phyloP scores from a whole-genome alignment of 352 stramenopile genomes.

The Blastocystis sp. region DNA sequence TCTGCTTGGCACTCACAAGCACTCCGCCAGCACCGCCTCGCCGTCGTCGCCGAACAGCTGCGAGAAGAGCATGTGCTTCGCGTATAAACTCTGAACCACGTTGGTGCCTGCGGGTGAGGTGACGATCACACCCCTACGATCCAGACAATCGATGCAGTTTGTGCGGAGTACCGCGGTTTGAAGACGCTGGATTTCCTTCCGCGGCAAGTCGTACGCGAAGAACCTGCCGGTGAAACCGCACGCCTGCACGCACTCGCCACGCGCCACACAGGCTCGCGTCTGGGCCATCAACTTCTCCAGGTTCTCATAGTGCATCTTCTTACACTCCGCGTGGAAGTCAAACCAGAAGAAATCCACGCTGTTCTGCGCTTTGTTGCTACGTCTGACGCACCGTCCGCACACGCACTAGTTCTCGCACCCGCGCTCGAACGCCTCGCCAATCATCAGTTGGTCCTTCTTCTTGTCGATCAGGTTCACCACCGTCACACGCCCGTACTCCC shows the following conservation, averaged over 20 bases:
- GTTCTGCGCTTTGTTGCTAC: background rate
- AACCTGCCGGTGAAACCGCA: conserved; percentile 78
- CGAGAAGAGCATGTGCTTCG: conserved; percentile 80
- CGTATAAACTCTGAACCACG: conserved; percentile 90
- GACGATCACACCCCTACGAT: conserved; percentile 74
- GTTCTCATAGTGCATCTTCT: conserved; percentile 86
- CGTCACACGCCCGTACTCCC: conserved; percentile 76
- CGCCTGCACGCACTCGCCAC: conserved; percentile 77
- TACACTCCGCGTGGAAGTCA: conserved; percentile 93
- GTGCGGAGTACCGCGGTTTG: conserved; percentile 88
- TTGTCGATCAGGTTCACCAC: conserved; percentile 91
- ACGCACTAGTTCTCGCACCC: conserved; percentile 58
- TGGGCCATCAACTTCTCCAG: conserved; percentile 83
- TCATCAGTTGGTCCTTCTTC: conserved; percentile 84
- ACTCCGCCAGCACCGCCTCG: conserved; percentile 73
- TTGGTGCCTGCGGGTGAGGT: conserved; percentile 77
- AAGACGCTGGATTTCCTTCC: conserved; percentile 71
- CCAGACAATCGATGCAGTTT: conserved; percentile 97
- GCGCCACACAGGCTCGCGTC: background rate
- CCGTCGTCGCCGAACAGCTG: conserved; percentile 76
- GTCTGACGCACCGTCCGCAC: background rate
- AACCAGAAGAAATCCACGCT: conserved; percentile 85
- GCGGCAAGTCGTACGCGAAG: conserved; percentile 71
- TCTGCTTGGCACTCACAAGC: background rate
- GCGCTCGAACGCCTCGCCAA: conserved; percentile 84